A percentile compares a stretch with the other conserved stretches of the same genome.
Evolutionary conservation across 306 rosid genomes (phyloP).

Genomic region (Citrullus colocynthis): DNA sequence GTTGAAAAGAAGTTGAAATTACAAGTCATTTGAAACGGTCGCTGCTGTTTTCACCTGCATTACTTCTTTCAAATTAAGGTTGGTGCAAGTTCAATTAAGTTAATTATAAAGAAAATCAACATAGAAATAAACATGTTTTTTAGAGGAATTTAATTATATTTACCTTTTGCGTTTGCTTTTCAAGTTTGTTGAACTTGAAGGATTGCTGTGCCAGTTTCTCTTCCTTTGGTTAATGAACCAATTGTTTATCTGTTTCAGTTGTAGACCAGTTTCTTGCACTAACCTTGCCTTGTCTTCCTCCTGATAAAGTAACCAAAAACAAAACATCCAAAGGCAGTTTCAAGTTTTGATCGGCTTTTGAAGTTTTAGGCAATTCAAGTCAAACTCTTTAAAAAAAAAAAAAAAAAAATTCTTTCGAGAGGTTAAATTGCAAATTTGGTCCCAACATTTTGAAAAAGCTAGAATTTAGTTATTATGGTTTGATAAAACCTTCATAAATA

Average conservation of each 20-base stretch:
- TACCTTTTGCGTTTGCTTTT: conserved; percentile 99
- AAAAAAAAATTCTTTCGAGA: no score
- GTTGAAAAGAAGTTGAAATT: background rate
- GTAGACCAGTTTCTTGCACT: conserved; percentile 95
- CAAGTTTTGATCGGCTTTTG: background rate
- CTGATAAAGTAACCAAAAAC: conserved; percentile 22
- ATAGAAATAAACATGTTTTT: background rate
- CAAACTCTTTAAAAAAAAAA: no score
- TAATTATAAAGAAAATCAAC: background rate
- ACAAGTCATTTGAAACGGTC: conserved; percentile 31
- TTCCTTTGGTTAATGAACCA: conserved; percentile 99
- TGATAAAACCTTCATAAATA: no score
- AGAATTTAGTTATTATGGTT: no score
- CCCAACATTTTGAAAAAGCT: no score
- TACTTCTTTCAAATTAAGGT: conserved; percentile 40
- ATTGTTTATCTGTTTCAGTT: conserved; percentile 88
- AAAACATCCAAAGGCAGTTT: background rate
- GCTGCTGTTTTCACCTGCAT: conserved; percentile 66
- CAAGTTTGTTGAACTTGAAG: conserved; percentile 78
- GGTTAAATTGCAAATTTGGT: no score
- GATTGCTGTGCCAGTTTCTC: conserved; percentile 97
- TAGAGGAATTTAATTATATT: background rate
- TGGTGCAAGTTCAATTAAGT: conserved; percentile 18
- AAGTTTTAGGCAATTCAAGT: background rate
- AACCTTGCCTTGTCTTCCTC: conserved; percentile 95